Conservation (phyloP, 352 stramenopile genomes). For the Phytophthora cactorum region DNA sequence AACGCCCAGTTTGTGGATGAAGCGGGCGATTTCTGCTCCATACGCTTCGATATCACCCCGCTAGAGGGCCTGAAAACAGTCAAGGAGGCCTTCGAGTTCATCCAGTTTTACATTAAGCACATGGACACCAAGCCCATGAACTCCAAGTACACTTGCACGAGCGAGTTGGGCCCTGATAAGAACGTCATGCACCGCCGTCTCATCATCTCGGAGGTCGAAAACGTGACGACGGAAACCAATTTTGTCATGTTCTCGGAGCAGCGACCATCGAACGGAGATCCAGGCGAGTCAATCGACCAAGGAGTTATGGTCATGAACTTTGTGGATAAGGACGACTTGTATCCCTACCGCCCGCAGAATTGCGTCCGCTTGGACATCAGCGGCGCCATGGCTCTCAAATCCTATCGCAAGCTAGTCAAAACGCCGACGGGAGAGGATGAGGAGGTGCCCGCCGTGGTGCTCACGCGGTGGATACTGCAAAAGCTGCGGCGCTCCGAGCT, state of each 20-base stretch:
- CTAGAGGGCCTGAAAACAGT: slow-evolving; percentile 38
- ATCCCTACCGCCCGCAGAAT: slow-evolving; percentile 36
- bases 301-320: slow-evolving; percentile 45
- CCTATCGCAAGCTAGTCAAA: slow-evolving; percentile 31
- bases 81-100: slow-evolving; percentile 42
- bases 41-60: slow-evolving; percentile 49
- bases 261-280: slow-evolving; percentile 9
- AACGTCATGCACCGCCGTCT: slow-evolving; percentile 47
- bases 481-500: slow-evolving; percentile 36
- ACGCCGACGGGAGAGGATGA: slow-evolving; percentile 26
- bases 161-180: slow-evolving; percentile 31
- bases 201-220: slow-evolving; percentile 40
- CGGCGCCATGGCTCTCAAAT: slow-evolving; percentile 40
- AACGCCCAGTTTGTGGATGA: slow-evolving; percentile 55
- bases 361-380: slow-evolving; percentile 44
- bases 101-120: slow-evolving; percentile 53
- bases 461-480: slow-evolving; percentile 36
- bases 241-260: slow-evolving; percentile 49
- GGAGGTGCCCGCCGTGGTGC: slow-evolving; percentile 33
- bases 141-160: slow-evolving; percentile 42
- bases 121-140: slow-evolving; percentile 35
- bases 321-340: slow-evolving; percentile 45
- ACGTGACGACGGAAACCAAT: slow-evolving; percentile 46
- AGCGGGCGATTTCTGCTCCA: slow-evolving; percentile 45
- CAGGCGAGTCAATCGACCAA: slow-evolving; percentile 23